Conservation (phyloP, 2,329 filamentous ascomycete genomes). For the Trichoderma aggressivum region DNA sequence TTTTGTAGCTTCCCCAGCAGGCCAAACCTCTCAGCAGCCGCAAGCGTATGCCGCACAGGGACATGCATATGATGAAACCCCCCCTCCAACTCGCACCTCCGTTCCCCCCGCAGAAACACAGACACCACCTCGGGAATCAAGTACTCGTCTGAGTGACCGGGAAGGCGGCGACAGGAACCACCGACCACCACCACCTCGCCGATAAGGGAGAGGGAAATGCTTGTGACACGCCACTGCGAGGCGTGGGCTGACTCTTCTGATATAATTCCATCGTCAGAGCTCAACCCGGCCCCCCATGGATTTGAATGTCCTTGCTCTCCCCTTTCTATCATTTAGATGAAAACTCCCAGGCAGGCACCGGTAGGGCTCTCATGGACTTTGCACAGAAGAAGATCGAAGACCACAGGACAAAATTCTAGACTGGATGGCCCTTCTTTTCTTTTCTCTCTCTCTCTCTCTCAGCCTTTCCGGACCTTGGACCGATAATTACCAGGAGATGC, state of each 20-base stretch:
- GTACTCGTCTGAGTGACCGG: constrained; percentile 41
- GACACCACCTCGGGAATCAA: constrained; percentile 37
- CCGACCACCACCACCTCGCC: constrained; percentile 37
- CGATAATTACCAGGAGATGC: constrained; percentile 11
- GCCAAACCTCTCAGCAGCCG: constrained; percentile 34
- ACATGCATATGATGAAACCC: constrained; percentile 51
- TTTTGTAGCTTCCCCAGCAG: constrained; percentile 53
- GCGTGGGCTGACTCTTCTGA: constrained; percentile 31
- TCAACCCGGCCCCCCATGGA: constrained; percentile 28
- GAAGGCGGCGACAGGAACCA: constrained; percentile 41
- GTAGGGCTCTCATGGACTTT: constrained; percentile 19
- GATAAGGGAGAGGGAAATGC: constrained; percentile 27
- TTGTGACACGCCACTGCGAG: constrained; percentile 21
- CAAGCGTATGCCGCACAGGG: constrained; percentile 44
- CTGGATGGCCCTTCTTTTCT: constrained; percentile 8
- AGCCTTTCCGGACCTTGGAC: constrained; percentile 13
- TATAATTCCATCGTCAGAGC: constrained; percentile 28
- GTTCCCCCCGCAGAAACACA: constrained; percentile 39
- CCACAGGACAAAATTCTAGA: background rate
- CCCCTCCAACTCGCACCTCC: constrained; percentile 36
- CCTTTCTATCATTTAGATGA: constrained; percentile 4
- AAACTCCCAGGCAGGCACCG: constrained; percentile 17
- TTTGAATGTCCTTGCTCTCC: constrained; percentile 22
- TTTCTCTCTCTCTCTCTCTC: background rate
- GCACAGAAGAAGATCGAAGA: background rate